Evolutionary conservation across 768 basidiomycete species (phyloP).

Genomic region (Kwoniella dendrophila): DNA sequence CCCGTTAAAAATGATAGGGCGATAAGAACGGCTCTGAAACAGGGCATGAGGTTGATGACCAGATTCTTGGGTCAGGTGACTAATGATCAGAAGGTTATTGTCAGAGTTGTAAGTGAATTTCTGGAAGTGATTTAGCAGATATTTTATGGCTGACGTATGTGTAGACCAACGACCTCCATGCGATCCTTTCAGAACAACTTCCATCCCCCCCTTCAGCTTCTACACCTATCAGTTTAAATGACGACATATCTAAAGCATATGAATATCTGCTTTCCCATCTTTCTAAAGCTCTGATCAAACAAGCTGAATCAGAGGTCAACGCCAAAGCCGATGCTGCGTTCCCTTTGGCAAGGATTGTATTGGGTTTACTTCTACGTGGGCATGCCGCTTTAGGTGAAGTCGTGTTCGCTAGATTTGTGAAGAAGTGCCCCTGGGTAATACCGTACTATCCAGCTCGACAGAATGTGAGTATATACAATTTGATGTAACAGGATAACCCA

Average conservation of each 20-base stretch:
- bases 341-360: conserved; percentile 76
- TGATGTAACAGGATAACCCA: not conserved
- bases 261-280: conserved; percentile 81
- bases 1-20: conserved; percentile 64
- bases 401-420: conserved; percentile 81
- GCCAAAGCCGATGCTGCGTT: conserved; percentile 82
- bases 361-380: conserved; percentile 65
- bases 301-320: conserved; percentile 90
- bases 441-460: conserved; percentile 65
- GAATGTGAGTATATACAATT: conserved; percentile 57
- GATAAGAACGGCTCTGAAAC: conserved; percentile 31
- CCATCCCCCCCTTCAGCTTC: conserved; percentile 23
- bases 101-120: conserved; percentile 40
- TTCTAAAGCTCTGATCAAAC: conserved; percentile 80
- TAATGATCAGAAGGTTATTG: conserved; percentile 42
- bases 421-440: conserved; percentile 85
- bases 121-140: conserved; percentile 28
- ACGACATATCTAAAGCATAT: conserved; percentile 60
- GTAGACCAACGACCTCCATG: conserved; percentile 57
- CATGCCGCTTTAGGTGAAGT: conserved; percentile 69
- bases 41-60: conserved; percentile 48
- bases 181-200: conserved; percentile 52
- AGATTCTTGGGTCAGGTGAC: conserved; percentile 52
- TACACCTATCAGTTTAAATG: conserved; percentile 33
- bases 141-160: conserved; percentile 8